Evolutionary conservation across 805 yeast genomes (phyloP).

Genomic region (Myxozyma neotropica): DNA sequence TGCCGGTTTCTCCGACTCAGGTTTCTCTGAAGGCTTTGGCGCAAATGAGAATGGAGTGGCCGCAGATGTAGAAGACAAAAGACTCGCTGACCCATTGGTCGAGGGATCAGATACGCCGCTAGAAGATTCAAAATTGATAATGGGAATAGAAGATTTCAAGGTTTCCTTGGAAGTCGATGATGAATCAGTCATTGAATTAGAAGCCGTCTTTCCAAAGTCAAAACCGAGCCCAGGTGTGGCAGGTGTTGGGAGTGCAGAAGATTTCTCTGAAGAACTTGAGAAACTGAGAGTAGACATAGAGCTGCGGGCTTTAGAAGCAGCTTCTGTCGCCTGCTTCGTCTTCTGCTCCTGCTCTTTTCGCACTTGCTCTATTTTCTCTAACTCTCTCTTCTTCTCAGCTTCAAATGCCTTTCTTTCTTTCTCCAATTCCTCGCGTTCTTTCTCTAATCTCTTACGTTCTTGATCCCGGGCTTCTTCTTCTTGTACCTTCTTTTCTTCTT

Average conservation of each 20-base stretch:
- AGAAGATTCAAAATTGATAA: background rate
- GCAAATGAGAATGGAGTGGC: background rate
- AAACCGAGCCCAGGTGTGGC: background rate
- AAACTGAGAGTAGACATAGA: background rate
- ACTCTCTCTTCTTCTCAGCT: slow-evolving; percentile 13
- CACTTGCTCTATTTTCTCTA: slow-evolving; percentile 14
- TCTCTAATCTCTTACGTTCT: slow-evolving; percentile 17
- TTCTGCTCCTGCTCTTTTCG: slow-evolving; percentile 9
- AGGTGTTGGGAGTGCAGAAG: background rate
- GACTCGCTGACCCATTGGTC: background rate
- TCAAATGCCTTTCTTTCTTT: slow-evolving; percentile 23
- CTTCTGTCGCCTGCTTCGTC: background rate
- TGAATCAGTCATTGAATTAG: background rate
- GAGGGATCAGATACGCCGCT: background rate
- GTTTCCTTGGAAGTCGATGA: background rate
- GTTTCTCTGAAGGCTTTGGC: background rate
- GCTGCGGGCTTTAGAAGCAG: background rate
- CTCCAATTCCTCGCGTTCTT: slow-evolving; percentile 19
- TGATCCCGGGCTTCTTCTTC: slow-evolving; percentile 15
- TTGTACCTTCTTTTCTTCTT: slow-evolving; percentile 15
- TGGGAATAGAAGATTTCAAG: background rate
- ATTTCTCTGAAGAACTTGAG: background rate
- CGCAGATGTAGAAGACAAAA: background rate
- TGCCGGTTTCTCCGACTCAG: background rate
- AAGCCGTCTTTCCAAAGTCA: background rate